These are phyloP conservation scores for Elaeis guineensis DNA, from an alignment of 176 grass and related monocot species.

Conservation along the genomic window DNA sequence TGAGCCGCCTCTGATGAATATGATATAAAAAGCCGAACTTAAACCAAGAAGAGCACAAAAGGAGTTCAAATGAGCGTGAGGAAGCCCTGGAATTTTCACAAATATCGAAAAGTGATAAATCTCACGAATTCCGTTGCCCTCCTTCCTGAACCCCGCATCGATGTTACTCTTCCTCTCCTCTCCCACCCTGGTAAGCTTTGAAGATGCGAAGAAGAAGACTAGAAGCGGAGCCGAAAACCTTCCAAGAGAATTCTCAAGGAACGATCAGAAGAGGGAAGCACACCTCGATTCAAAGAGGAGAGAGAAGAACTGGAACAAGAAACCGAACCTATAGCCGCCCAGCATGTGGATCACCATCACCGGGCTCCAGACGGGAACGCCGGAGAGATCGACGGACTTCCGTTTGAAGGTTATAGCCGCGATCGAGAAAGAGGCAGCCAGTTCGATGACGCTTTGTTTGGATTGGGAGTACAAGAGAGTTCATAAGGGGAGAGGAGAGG, in stretches of 20 bases:
- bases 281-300: too few species aligned
- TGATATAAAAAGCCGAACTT: too few species aligned
- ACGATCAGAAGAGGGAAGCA: not conserved
- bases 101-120: not conserved
- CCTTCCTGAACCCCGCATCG: conserved; percentile 79
- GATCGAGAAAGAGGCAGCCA: conserved; percentile 44
- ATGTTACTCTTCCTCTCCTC: conserved; percentile 54
- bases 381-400: conserved; percentile 74
- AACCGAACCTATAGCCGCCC: conserved; percentile 57
- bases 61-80: not conserved
- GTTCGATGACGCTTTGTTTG: too few species aligned
- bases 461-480: too few species aligned
- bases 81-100: not conserved
- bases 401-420: conserved; percentile 54
- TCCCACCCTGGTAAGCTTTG: conserved; percentile 70
- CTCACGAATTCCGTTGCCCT: conserved; percentile 76
- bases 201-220: conserved; percentile 76
- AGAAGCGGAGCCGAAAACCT: conserved; percentile 61
- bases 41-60: not conserved
- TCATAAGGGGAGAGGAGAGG: too few species aligned
- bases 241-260: not conserved
- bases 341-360: conserved; percentile 78
- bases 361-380: conserved; percentile 52
- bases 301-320: not conserved
- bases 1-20: too few species aligned